Percentiles rank a stretch among this genome's conserved stretches.
phyloP scores from a whole-genome alignment of 257 asterid genomes.

The Anisodus tanguticus region DNA sequence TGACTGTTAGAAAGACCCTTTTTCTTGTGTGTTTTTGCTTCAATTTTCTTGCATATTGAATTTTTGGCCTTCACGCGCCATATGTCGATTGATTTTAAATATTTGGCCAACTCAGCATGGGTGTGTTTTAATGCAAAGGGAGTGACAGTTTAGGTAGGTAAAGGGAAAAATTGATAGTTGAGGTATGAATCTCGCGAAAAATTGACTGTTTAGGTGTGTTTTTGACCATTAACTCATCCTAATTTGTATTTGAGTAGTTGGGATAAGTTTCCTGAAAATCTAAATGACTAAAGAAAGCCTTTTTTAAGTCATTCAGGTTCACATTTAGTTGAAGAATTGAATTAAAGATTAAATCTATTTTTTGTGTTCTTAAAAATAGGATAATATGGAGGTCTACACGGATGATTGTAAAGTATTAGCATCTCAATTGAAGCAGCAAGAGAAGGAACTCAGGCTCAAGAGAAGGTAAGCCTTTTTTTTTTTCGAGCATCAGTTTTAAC shows the following conservation, averaged over 20 bases:
- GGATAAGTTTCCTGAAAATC: no score
- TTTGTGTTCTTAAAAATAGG: neutral
- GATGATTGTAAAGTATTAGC: conserved; percentile 48
- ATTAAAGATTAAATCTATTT: neutral
- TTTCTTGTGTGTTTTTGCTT: neutral
- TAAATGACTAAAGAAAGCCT: neutral
- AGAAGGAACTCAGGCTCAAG: conserved; percentile 61
- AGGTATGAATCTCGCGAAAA: no score
- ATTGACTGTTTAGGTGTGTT: no score
- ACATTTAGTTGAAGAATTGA: neutral
- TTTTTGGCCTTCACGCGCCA: no score
- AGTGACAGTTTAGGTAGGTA: no score
- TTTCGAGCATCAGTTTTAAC: neutral
- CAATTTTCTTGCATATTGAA: no score
- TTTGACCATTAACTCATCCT: no score
- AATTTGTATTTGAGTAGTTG: no score
- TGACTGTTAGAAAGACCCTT: neutral
- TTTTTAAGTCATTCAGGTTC: neutral
- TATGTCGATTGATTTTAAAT: no score
- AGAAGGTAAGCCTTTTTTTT: conserved; percentile 50
- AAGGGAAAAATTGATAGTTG: no score
- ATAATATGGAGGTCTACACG: conserved; percentile 25
- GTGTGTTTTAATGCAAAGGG: no score
- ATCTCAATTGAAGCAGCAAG: conserved; percentile 51
- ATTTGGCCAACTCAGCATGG: no score